Base-by-base conservation (phyloP, 2,329 filamentous ascomycete genomes). In the Aspergillus novofumigatus region DNA sequence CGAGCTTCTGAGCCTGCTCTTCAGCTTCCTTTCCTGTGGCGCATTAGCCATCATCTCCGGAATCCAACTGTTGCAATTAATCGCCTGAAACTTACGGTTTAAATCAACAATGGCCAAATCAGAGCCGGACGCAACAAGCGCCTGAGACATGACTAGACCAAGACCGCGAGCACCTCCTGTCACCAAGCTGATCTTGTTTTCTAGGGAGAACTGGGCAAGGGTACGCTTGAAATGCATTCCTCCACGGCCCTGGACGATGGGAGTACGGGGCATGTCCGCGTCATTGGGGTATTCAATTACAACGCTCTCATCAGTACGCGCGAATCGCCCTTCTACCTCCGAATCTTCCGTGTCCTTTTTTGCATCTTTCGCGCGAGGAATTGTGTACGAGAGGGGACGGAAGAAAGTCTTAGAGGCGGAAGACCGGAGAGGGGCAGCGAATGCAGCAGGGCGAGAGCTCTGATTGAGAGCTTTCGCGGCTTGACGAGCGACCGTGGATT, bases 51-150 rank as follows among this genome's bases (percentile, higher is more conserved):
- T 32, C 1, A 8, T 3, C 3, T 17, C 32, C 17, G 2, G 32
- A 38, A 38, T 3, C 2, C 32, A 1, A 23, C 20, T 21, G 1
- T 14, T 26, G 41, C 9, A 17, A 4, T 21, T 3, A 7, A 17
- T 7, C 5, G 32, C 3, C 32, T 17, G n/a, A 35, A 49, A 81
- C 86, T 65, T 76, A 93, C 90, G 89, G 78, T 97, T 96, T 78
- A 97, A 80, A 73, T 97, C 93, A 44, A 97, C 91, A 74, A 97
- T 90, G 45, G 93, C 93, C 60, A 97, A 82, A 73, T 96, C 88
- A 9, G 91, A 90, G 53, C 93, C 93, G 54, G 90, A 94, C 53
- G 91, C 87, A 53, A 96, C 89, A 75, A 96, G 85, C 49, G 90
- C 92, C 78, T 96, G 92, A 52, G 89, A 90, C 89, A 97, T 97